A percentile compares a stretch with the other conserved stretches of the same genome.
Evolutionary conservation across 441 rosid genomes (phyloP).

Genomic region (Mallotus japonicus): DNA sequence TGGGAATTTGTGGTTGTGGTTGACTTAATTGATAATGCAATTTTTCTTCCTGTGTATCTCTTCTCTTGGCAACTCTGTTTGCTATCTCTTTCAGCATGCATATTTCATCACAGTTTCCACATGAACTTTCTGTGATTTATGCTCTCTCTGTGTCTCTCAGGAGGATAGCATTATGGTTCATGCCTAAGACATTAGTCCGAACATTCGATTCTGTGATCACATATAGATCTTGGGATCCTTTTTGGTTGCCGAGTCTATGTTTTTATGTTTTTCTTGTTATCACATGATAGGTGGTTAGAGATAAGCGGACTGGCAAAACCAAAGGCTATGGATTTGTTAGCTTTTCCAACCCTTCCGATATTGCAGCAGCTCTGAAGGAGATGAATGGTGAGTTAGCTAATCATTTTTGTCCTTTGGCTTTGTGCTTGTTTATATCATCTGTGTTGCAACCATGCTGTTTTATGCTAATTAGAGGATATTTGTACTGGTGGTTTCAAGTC

Average conservation of each 20-base stretch:
- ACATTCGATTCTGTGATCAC: not conserved
- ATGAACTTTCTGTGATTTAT: not conserved
- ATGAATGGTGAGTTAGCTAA: conserved; percentile 69
- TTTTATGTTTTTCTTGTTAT: conserved; percentile 1
- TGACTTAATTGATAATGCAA: not conserved
- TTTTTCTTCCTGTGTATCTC: not conserved
- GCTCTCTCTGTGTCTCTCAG: not conserved
- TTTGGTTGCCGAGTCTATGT: conserved; percentile 2
- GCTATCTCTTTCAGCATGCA: not conserved
- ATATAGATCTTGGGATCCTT: not conserved
- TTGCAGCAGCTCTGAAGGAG: conserved; percentile 87
- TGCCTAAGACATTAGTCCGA: not conserved
- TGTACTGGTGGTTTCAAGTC: not conserved
- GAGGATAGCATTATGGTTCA: not conserved
- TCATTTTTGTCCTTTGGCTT: not conserved
- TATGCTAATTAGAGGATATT: not conserved
- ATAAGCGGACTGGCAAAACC: conserved; percentile 93
- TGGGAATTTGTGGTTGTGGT: not conserved
- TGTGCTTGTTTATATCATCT: not conserved
- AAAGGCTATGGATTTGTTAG: conserved; percentile 97
- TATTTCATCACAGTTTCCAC: not conserved
- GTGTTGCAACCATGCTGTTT: not conserved
- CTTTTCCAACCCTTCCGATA: conserved; percentile 77
- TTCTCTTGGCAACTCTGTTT: not conserved
- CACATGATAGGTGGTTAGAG: conserved; percentile 74